Conservation (phyloP, 805 yeast species). For the Metschnikowia santaceciliae region DNA sequence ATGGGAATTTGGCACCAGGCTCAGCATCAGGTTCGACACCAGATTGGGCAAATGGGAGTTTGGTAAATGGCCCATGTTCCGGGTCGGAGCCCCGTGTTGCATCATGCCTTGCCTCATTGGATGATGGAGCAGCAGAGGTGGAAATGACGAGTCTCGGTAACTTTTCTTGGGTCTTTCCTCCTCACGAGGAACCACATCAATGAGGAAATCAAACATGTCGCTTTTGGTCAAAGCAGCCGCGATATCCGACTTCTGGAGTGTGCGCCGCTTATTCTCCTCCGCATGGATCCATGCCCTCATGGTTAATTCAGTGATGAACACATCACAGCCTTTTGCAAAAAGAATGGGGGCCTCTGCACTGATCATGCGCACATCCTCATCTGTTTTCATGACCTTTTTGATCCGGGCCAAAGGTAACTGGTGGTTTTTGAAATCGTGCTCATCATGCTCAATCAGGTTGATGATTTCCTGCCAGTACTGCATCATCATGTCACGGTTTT, state of each 20-base stretch:
- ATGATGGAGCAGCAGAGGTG: slow-evolving; percentile 11
- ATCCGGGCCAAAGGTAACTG: slow-evolving; percentile 94
- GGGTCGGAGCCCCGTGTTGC: background rate
- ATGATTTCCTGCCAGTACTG: slow-evolving; percentile 97
- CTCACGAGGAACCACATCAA: slow-evolving; percentile 93
- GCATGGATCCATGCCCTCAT: slow-evolving; percentile 99
- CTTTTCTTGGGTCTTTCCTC: slow-evolving; percentile 57
- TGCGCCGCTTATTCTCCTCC: slow-evolving; percentile 91
- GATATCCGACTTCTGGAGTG: slow-evolving; percentile 89
- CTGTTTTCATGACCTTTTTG: slow-evolving; percentile 96
- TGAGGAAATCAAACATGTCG: slow-evolving; percentile 96
- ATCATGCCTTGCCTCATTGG: slow-evolving; percentile 13
- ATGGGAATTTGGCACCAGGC: background rate
- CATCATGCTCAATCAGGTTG: slow-evolving; percentile 83
- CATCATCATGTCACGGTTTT: slow-evolving; percentile 83
- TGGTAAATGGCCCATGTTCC: background rate
- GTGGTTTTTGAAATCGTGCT: slow-evolving; percentile 89
- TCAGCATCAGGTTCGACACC: background rate
- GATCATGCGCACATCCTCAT: slow-evolving; percentile 95
- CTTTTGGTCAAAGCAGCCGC: slow-evolving; percentile 92
- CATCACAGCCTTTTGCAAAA: slow-evolving; percentile 97
- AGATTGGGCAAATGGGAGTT: background rate
- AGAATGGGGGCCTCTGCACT: slow-evolving; percentile 97
- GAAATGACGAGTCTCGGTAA: slow-evolving; percentile 23
- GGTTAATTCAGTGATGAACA: slow-evolving; percentile 92